Evolutionary conservation across 345 rosid species (phyloP).

Genomic region (Balakata baccata): DNA sequence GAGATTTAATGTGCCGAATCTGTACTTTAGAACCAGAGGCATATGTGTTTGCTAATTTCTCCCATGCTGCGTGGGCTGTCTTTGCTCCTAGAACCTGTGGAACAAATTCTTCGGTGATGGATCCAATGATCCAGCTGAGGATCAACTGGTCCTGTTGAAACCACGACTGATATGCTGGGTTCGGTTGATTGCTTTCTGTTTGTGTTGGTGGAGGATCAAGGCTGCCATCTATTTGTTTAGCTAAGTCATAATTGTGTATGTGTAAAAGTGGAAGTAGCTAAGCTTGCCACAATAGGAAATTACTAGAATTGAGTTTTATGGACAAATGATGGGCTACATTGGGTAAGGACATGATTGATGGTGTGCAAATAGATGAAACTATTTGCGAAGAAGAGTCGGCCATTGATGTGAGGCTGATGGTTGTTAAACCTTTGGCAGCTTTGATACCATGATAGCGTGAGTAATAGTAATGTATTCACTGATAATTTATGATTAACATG

Average conservation of each 20-base stretch:
- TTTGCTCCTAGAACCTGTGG: neutral
- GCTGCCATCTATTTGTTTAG: neutral
- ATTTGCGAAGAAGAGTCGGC: too few species aligned
- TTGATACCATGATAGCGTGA: too few species aligned
- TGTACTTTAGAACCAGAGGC: neutral
- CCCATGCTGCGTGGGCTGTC: neutral
- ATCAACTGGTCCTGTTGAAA: neutral
- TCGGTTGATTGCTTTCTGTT: neutral
- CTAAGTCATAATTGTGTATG: neutral
- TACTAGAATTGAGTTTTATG: neutral
- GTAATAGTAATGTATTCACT: too few species aligned
- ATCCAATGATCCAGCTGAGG: neutral
- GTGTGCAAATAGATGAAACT: too few species aligned
- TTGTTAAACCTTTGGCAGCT: too few species aligned
- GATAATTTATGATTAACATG: too few species aligned
- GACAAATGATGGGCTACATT: neutral
- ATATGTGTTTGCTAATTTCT: neutral
- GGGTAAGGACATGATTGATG: neutral
- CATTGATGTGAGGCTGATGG: too few species aligned
- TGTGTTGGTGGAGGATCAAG: neutral
- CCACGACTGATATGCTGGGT: neutral
- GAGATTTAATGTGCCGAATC: neutral
- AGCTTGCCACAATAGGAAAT: neutral
- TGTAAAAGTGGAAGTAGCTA: neutral
- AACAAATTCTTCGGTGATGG: neutral